Evolutionary conservation across 331 rosid species (phyloP).

Genomic region (Malus hybrid): DNA sequence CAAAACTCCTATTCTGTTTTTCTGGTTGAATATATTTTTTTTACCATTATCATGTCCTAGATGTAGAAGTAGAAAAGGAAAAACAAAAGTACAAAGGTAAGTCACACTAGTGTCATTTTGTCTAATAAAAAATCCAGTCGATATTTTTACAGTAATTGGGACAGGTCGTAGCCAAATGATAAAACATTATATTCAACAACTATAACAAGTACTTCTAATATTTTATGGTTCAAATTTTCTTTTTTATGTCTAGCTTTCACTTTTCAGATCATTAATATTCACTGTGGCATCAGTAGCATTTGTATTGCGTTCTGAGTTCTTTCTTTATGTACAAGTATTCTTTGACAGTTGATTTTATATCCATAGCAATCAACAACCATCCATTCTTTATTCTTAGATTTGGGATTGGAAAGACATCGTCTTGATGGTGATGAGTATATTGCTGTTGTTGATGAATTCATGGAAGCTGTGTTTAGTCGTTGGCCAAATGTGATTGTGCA

Average conservation of each 20-base stretch:
- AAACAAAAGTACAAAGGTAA: neutral
- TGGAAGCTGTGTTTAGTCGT: constrained; percentile 97
- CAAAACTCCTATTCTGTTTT: neutral
- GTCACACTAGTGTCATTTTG: neutral
- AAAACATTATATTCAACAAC: neutral
- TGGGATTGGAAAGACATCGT: constrained; percentile 85
- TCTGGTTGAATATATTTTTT: neutral
- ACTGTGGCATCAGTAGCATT: neutral
- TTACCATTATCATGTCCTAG: neutral
- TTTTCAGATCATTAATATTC: neutral
- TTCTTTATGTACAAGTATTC: neutral
- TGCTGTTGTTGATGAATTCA: constrained; percentile 89
- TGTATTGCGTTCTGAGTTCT: neutral
- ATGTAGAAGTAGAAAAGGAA: neutral
- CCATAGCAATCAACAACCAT: neutral
- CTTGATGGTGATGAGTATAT: constrained; percentile 92
- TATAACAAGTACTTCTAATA: neutral
- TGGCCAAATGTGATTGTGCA: constrained; percentile 99
- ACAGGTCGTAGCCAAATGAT: neutral
- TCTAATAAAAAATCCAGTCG: neutral
- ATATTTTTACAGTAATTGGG: neutral
- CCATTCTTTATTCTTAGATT: constrained; percentile 40
- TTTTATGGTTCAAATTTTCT: neutral
- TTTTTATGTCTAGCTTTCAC: neutral
- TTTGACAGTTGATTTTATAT: neutral